Evolutionary conservation across 2,329 filamentous ascomycete species (phyloP).

Genomic region (Pseudopithomyces chartarum): DNA sequence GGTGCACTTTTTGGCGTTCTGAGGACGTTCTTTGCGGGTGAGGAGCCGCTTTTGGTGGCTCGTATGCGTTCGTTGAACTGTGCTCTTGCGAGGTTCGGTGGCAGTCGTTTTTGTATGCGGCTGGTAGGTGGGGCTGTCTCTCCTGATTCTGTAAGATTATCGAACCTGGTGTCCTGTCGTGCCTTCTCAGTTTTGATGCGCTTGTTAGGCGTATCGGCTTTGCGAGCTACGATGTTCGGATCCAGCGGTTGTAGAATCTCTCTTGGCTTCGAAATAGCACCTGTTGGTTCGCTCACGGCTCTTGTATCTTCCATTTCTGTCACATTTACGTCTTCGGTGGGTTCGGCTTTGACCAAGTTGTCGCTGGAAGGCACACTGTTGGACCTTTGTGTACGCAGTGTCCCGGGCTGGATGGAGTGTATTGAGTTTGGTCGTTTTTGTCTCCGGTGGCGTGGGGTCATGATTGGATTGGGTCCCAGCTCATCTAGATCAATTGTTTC

Average conservation of each 20-base stretch:
- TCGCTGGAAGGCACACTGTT: conserved; percentile 33
- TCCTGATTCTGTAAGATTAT: conserved; percentile 32
- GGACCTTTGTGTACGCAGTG: conserved; percentile 31
- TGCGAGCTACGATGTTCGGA: conserved; percentile 26
- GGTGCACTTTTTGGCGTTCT: conserved; percentile 15
- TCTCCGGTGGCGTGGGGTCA: conserved; percentile 35
- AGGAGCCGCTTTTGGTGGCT: conserved; percentile 15
- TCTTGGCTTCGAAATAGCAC: conserved; percentile 2
- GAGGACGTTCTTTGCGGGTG: conserved; percentile 15
- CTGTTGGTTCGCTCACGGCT: conserved; percentile 27
- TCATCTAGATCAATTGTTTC: conserved; percentile 54
- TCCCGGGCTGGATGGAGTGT: conserved; percentile 17
- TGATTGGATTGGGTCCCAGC: conserved; percentile 29
- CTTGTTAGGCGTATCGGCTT: conserved; percentile 22
- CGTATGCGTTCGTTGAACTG: conserved; percentile 31
- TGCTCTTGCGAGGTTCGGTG: conserved; percentile 29
- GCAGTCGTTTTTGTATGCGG: conserved; percentile 18
- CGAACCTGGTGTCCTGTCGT: conserved; percentile 16
- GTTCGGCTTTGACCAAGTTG: conserved; percentile 23
- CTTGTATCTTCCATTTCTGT: conserved; percentile 17
- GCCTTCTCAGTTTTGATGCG: conserved; percentile 18
- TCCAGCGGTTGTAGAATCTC: conserved; percentile 30
- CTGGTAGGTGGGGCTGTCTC: conserved; percentile 24
- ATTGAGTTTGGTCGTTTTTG: conserved; percentile 10
- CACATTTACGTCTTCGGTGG: conserved; percentile 4